Percentiles rank a stretch among this genome's conserved stretches.
Conservation (phyloP, 768 basidiomycete genomes). For the Pluteus cervinus region DNA sequence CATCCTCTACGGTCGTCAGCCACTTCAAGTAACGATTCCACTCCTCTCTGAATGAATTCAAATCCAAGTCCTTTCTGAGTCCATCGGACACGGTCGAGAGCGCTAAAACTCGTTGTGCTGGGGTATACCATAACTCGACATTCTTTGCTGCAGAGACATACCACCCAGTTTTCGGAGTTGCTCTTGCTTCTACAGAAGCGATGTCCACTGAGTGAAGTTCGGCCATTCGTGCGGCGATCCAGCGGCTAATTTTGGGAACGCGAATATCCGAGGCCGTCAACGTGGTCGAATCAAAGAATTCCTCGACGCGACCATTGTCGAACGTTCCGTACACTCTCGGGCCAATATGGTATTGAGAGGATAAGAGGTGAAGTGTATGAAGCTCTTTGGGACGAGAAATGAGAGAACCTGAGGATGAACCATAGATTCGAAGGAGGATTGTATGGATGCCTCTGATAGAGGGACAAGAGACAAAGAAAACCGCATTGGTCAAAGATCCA, state of each 20-base stretch:
- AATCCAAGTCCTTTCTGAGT: constrained; percentile 50
- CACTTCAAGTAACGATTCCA: constrained; percentile 70
- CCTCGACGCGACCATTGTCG: constrained; percentile 90
- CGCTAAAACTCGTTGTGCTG: constrained; percentile 70
- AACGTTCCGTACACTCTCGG: constrained; percentile 94
- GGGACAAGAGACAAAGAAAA: constrained; percentile 89
- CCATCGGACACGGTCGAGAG: constrained; percentile 44
- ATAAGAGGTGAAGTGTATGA: constrained; percentile 83
- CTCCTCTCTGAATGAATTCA: constrained; percentile 54
- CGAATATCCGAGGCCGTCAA: constrained; percentile 75
- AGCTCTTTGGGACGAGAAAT: constrained; percentile 88
- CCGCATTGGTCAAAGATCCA: constrained; percentile 91
- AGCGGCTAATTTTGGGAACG: constrained; percentile 66
- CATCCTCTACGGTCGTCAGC: constrained; percentile 56
- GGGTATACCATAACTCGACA: constrained; percentile 62
- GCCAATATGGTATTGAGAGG: constrained; percentile 82
- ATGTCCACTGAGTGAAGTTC: constrained; percentile 94
- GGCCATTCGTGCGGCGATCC: constrained; percentile 93
- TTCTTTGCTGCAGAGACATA: constrained; percentile 61
- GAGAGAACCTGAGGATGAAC: constrained; percentile 76
- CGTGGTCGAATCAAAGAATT: constrained; percentile 88
- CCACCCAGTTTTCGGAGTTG: constrained; percentile 37
- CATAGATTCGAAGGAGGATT: constrained; percentile 88
- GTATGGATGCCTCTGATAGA: constrained; percentile 45
- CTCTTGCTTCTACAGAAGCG: constrained; percentile 48